Evolutionary conservation across 192 early-diverging fungal genomes (phyloP), one percentile per base, ranked within the genome.

Genomic region (Chytriomyces sp.): DNA sequence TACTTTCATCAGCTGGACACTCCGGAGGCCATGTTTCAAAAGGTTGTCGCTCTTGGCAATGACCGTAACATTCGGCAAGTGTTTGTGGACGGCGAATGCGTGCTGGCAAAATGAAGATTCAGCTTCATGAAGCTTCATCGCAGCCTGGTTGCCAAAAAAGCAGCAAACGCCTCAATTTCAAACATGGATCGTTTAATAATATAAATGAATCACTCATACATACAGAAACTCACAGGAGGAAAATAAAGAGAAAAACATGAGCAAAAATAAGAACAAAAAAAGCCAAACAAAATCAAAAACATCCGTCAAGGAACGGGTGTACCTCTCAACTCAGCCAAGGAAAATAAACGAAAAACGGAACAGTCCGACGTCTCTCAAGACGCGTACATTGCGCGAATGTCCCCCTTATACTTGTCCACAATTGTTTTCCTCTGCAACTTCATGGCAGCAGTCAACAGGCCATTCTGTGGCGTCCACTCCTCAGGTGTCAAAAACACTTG

Each of bases 381-480:
- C 49, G 50, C 46, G 57, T 91, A 93, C 83, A 92, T 84, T 18
- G 68, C 68, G 6, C 84, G 82, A 64, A 96, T 84, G 76, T 94
- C 69, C 5, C 60, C 26, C 72, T 89, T 86, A 81, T 93, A 94
- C 24, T 80, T 82, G 65, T 90, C 84, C 67, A 85, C 84, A 61
- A 98, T 92, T 53, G 89, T 93, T 28, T 88, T 89, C 49, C 97
- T 91, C 62, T 95, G 92, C 64, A 98, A 81, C 84, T 98, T 98
- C 82, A 92, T 92, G n/a, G 96, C 95, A 43, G 97, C 94, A 23
- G 97, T 98, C 57, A 91, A 79, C 72, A 91, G 83, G 7, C 89
- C 89, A 83, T 91, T 94, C 83, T 97, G 89, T 7, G 95, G 87
- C 6, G 95, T 96, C 97, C 97, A 99, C 77, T 94, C 90, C 61